Evolutionary conservation across 352 stramenopile genomes (phyloP).

Genomic region (Blastocystis sp.): DNA sequence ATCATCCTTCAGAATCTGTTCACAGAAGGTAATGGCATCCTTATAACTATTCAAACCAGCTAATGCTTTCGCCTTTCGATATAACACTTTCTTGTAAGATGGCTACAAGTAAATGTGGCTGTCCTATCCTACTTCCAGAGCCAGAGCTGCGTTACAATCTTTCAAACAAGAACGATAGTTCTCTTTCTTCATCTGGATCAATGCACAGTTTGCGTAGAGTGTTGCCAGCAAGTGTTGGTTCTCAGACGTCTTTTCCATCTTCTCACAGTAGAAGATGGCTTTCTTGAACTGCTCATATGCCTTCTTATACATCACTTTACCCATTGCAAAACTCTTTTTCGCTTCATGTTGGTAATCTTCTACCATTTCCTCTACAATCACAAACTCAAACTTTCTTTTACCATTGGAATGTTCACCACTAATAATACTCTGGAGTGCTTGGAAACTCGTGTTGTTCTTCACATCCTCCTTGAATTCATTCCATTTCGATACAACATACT

Average conservation of each 20-base stretch:
- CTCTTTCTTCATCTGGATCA: conserved; percentile 45
- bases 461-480: background rate
- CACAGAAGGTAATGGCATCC: background rate
- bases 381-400: background rate
- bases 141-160: conserved; percentile 1
- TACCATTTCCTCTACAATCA: conserved; percentile 34
- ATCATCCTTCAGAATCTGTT: conserved; percentile 3
- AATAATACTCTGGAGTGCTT: conserved; percentile 5
- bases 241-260: background rate
- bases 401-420: background rate
- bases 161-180: conserved; percentile 17
- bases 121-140: background rate
- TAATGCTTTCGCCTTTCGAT: background rate
- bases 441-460: conserved; percentile 5
- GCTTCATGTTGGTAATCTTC: conserved; percentile 39
- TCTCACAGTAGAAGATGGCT: background rate
- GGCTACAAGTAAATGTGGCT: background rate
- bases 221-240: conserved; percentile 22
- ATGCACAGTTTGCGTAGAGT: conserved; percentile 16
- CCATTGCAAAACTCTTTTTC: conserved; percentile 24
- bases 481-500: background rate
- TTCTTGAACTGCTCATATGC: conserved; percentile 28
- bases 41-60: background rate
- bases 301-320: conserved; percentile 7
- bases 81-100: conserved; percentile 36